A percentile compares a stretch with the other conserved stretches of the same genome.
Conservation (phyloP, 345 rosid species). For the Hibiscus tridactylites region DNA sequence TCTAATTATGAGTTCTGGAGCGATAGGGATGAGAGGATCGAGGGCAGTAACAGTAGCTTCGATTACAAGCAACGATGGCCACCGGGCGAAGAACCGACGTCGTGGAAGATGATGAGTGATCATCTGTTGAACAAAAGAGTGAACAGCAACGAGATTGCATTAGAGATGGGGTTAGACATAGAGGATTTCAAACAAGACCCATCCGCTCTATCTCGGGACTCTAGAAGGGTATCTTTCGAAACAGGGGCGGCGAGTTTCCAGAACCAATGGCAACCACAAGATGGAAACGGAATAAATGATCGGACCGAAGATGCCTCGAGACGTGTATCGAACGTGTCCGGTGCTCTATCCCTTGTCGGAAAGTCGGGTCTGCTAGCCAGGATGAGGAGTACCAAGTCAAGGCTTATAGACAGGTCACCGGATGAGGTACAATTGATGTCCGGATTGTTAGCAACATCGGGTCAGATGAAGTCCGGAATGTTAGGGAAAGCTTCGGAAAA, state of each 20-base stretch:
- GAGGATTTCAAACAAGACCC: neutral
- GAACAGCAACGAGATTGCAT: conserved; percentile 43
- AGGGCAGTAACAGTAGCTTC: conserved; percentile 19
- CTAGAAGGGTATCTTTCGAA: conserved; percentile 3
- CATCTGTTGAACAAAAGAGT: conserved; percentile 26
- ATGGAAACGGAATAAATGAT: neutral
- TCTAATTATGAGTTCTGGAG: conserved; percentile 35
- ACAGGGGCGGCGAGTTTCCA: neutral
- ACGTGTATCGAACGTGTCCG: conserved; percentile 45
- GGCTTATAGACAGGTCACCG: conserved; percentile 63
- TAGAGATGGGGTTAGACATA: conserved; percentile 44
- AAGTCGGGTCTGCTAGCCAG: conserved; percentile 32
- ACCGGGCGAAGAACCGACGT: conserved; percentile 19
- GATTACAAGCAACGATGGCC: conserved; percentile 15
- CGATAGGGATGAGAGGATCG: neutral
- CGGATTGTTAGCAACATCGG: conserved; percentile 40
- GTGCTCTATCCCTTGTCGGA: conserved; percentile 23
- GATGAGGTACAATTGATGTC: conserved; percentile 34
- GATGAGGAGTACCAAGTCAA: conserved; percentile 48
- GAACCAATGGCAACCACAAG: neutral
- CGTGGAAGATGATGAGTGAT: conserved; percentile 28
- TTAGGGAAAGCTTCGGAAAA: conserved; percentile 25
- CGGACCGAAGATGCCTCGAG: conserved; percentile 26
- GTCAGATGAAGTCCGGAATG: conserved; percentile 43
- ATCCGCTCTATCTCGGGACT: neutral